Evolutionary conservation across 2,329 filamentous ascomycete species (phyloP), one percentile per base, ranked within the genome.

Genomic region (Pezicula neosporulosa): DNA sequence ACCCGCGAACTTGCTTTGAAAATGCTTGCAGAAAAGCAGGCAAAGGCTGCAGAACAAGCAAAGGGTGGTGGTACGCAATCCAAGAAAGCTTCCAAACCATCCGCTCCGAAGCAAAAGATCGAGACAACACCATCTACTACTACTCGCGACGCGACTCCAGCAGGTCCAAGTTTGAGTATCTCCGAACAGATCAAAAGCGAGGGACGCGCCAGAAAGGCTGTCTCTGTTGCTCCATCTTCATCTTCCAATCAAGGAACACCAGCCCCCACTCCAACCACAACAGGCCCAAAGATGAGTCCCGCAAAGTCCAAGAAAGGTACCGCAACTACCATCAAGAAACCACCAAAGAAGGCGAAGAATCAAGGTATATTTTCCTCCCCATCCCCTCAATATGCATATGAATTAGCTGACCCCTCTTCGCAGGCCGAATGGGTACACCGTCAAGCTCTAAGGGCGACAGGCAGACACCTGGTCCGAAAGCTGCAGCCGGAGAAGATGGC

Each of bases 101-200:
- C 28, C n/a, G 30, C 39, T 6, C 47, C 39, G n/a, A 48, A 33
- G n/a, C 47, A 21, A 42, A 41, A 38, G 24, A 27, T 46, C 6
- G 41, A 44, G 7, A n/a, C 37, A 28, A 38, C 44, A 28, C n/a
- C 53, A 15, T 54, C 56, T 28, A 38, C 47, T 36, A 52, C 49
- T 39, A 60, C 61, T 46, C 53, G 59, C n/a, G 60, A 62, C 35
- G 50, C 35, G 2, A 62, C 60, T 10, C 60, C 61, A 15, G 38
- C 27, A 41, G 45, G 42, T 28, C 55, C 58, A 30, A 24, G 18
- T 6, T 56, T 64, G 53, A 61, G 58, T 18, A 62, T 64, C 27
- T 61, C 63, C 7, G 64, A 66, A 46, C 60, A 63, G 45, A 60
- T 65, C 27, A 66, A 66, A 43, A 55, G 51, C 43, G 62, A 64